Evolutionary conservation across 345 rosid species (phyloP), one percentile per base, ranked within the genome.

Genomic region (Eucalyptus marginata): DNA sequence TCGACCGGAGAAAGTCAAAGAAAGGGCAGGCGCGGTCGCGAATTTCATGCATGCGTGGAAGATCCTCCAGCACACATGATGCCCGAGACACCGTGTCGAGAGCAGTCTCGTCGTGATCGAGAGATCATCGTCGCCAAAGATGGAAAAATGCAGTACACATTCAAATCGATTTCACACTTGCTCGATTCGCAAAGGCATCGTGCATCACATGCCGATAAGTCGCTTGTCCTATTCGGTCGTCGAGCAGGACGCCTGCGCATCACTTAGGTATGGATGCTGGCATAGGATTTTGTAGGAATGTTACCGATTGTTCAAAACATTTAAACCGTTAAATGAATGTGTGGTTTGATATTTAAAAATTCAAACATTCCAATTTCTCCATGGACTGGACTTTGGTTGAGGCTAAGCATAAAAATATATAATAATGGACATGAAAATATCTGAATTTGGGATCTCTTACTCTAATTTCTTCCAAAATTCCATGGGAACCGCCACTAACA

Each of bases 271-370:
- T 33, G 25, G 24, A 68, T 33, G 18, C n/a, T n/a, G n/a, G n/a
- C n/a, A n/a, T n/a, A n/a, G n/a, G n/a, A 31, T 68, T 17, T 16
- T 33, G 13, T 33, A 22, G 10, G 12, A 36, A 10, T 15, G 13
- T 20, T 33, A 8, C 1, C 3, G 14, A 3, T 0, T 0, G 0
- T 8, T 31, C 6, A 0, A 66, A 15, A 59, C 10, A 4, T 27
- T 29, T n/a, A n/a, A n/a, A 64, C 8, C 3, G 10, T 64, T 7
- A 14, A n/a, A n/a, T 14, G 40, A n/a, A n/a, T 7, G 0, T n/a
- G 0, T n/a, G 36, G 1, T 64, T 27, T 59, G 68, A 59, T 12
- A 3, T 59, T 59, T 3, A 27, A 27, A 59, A 20, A 0, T 29
- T 62, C 17, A 13, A 29, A 62, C 0, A 13, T 16, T 62, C 17